Percentiles rank a stretch among this genome's conserved stretches.
Conservation (phyloP, 2,329 filamentous ascomycete genomes). For the Fusarium anthophilum region DNA sequence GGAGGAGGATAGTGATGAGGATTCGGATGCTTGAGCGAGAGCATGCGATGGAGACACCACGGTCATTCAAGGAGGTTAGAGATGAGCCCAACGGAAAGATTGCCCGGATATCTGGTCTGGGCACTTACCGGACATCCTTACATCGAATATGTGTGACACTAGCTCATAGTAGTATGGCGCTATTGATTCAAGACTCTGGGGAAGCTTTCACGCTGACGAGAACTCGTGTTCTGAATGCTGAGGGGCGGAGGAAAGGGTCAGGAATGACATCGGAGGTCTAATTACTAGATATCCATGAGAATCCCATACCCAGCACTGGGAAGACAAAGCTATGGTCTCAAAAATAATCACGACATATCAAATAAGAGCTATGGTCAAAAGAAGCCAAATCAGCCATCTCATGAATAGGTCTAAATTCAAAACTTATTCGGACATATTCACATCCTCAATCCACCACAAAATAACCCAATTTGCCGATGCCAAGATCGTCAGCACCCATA, state of each 20-base stretch:
- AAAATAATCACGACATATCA: background rate
- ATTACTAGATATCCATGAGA: background rate
- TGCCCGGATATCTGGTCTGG: fast-evolving
- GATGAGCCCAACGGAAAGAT: no score
- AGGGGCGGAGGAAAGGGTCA: background rate
- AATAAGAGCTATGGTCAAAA: fast-evolving
- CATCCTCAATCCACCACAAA: slow-evolving; percentile 3
- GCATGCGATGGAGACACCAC: fast-evolving
- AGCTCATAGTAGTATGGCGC: background rate
- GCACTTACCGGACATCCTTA: background rate
- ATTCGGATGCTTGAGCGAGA: background rate
- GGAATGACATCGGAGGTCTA: fast-evolving
- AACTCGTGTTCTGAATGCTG: background rate
- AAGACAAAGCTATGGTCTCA: fast-evolving
- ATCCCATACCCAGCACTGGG: fast-evolving
- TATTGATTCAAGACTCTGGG: background rate
- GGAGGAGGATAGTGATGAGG: slow-evolving; percentile 14
- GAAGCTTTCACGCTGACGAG: background rate
- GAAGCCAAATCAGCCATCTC: background rate
- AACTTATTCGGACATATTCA: background rate
- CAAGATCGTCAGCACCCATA: background rate
- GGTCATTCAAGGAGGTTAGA: background rate
- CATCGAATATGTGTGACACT: fast-evolving
- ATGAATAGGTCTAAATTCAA: fast-evolving
- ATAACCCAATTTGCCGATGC: background rate